Base-by-base conservation (phyloP, 306 rosid species). In the Acacia crassicarpa region DNA sequence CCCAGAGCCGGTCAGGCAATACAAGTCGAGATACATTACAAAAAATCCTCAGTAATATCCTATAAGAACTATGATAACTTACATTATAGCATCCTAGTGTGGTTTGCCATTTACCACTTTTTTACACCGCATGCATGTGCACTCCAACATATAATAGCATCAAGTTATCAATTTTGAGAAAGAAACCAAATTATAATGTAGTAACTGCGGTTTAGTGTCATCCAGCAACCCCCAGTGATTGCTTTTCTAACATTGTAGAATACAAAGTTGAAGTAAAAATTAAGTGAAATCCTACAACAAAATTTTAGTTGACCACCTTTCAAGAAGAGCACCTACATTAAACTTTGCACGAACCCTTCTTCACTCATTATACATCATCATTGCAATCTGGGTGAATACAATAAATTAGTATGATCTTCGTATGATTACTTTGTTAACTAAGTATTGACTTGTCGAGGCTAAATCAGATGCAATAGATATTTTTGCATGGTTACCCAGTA, bases 301-400 rank as follows among this genome's bases (percentile, higher is more conserved):
- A 44, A 77, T 66, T 69, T 78, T 83, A 87, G 78, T 87, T 83
- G 66, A 82, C 92, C 85, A 90, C 92, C 98, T 95, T 88, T 83
- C 76, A 84, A 75, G 88, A 90, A 81, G 88, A 78, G 90, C 91
- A 87, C 78, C 90, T 83, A 88, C 90, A 85, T 84, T 67, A 81
- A 88, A 84, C 91, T 82, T 88, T 75, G 89, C 98, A 77, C 44
- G 91, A 92, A 84, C 91, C 92, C 86, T 87, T 89, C 78, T 89
- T 89, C 83, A 90, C 85, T 89, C 99, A 95, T 93, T 97, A 91
- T 71, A 45, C 56, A 71, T 71, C 75, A 71, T 23, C 38, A 45
- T 71, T 71, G 75, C 75, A 44, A 69, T 69, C 51, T 69, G 53
- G 46, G 53, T 22, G 74, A n/a, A 69, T 41, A 43, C 51, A 69